Evolutionary conservation across 2,329 filamentous ascomycete genomes (phyloP), one percentile per base, ranked within the genome.

Genomic region (Aphanoascus verrucosus): DNA sequence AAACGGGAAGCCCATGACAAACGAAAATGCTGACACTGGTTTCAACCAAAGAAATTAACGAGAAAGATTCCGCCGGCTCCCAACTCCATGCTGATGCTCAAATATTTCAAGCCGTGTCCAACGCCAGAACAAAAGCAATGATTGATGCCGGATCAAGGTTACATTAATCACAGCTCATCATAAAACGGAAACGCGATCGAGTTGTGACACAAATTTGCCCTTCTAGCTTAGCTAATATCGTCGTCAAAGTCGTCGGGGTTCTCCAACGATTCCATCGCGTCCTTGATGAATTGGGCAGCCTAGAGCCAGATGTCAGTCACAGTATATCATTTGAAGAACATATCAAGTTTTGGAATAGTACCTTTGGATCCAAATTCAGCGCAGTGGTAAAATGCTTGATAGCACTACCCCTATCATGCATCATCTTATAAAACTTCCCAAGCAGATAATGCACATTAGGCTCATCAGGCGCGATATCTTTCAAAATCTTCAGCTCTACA

Each of bases 361-460:
- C 91, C 83, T 97, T 97, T 31, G 91, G 93, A 74, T 98, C 93
- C 64, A 98, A 74, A 69, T 95, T 95, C 64, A 97, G 74, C 15
- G 93, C 93, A 67, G 90, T 91, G 5, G 93, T 98, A 67, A 94
- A 94, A 68, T 96, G 88, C 56, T 85, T 84, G 56, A 98, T 86
- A n/a, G 93, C 90, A 62, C 83, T 78, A 57, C 83, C 82, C 62
- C 78, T 78, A 55, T 82, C 74, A 31, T 74, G 69, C 54, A 82
- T 60, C 60, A 74, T 76, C 67, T 83, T 83, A 67, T 80, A 81
- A 55, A 81, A 61, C 58, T 70, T 72, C 5, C 90, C 94, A 38
- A 98, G 81, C 58, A 95, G 74, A 73, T 96, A 98, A 72, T 96
- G 93, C 37, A 98, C 90, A 63, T 90, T 94, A 3, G 91, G 88